Evolutionary conservation across 2,329 filamentous ascomycete species (phyloP).

Genomic region (Aspergillus phoenicis): DNA sequence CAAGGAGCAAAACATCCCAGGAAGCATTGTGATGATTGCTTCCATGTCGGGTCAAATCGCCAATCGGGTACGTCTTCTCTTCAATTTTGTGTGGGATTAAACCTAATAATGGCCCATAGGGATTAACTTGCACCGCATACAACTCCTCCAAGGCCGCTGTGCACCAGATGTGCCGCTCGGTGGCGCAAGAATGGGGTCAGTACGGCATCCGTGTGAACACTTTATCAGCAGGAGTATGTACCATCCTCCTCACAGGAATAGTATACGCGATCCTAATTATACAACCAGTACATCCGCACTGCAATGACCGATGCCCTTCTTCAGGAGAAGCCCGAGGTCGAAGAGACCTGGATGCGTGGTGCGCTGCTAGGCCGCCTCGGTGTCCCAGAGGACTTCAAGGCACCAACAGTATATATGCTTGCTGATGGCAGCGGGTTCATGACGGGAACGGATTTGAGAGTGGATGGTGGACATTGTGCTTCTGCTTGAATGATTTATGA

Average conservation of each 20-base stretch:
- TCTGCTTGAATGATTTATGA: constrained; percentile 33
- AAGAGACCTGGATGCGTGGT: constrained; percentile 57
- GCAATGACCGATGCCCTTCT: constrained; percentile 53
- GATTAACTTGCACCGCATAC: constrained; percentile 64
- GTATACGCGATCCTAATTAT: neutral
- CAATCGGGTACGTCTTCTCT: constrained; percentile 50
- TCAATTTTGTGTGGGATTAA: neutral
- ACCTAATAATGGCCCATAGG: constrained; percentile 41
- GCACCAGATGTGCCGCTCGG: constrained; percentile 51
- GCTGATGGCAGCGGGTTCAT: constrained; percentile 43
- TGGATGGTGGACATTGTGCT: constrained; percentile 45
- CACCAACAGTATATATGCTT: constrained; percentile 40
- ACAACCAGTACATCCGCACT: constrained; percentile 49
- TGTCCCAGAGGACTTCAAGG: constrained; percentile 47
- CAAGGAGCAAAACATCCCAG: constrained; percentile 56
- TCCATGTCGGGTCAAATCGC: constrained; percentile 70
- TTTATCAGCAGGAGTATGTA: constrained; percentile 66
- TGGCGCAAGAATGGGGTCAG: constrained; percentile 54
- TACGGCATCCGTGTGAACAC: constrained; percentile 79
- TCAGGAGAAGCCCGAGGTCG: constrained; percentile 51
- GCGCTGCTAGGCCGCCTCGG: constrained; percentile 54
- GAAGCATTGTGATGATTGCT: constrained; percentile 69
- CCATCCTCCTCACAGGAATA: neutral
- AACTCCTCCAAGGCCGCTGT: constrained; percentile 55
- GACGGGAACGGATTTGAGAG: constrained; percentile 43